Percentiles rank a stretch among this genome's conserved stretches.
Evolutionary conservation across 768 basidiomycete genomes (phyloP).

Genomic region (Suillus luteus): DNA sequence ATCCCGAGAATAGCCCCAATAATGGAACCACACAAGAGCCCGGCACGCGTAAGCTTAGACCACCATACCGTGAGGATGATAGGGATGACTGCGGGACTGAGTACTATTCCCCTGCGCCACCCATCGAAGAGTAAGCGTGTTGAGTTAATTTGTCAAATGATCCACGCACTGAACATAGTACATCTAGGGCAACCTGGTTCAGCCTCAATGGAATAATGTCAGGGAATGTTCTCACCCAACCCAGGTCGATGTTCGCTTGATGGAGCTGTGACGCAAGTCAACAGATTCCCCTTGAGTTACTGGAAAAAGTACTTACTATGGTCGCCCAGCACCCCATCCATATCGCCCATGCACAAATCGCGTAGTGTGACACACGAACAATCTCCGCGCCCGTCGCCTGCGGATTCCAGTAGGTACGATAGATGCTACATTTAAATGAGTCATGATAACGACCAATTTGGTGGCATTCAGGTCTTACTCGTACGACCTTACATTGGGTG

Average conservation of each 20-base stretch:
- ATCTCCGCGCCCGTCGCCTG: conserved; percentile 35
- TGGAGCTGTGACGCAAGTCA: conserved; percentile 24
- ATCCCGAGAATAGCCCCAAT: conserved; percentile 36
- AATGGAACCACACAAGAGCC: conserved; percentile 35
- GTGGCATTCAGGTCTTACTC: conserved; percentile 25
- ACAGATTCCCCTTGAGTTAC: neutral
- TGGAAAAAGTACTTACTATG: conserved; percentile 25
- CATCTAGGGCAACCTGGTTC: conserved; percentile 19
- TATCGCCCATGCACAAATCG: conserved; percentile 38
- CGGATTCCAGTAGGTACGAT: conserved; percentile 37
- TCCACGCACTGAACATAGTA: conserved; percentile 36
- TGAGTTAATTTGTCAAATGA: neutral
- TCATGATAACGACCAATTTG: neutral
- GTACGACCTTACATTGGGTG: conserved; percentile 28
- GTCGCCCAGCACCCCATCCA: conserved; percentile 41
- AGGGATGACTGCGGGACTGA: conserved; percentile 39
- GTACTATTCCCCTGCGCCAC: conserved; percentile 33
- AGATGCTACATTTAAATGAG: conserved; percentile 21
- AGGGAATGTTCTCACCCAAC: conserved; percentile 28
- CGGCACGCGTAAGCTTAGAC: conserved; percentile 35
- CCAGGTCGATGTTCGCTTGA: conserved; percentile 36
- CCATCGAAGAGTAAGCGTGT: neutral
- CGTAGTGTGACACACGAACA: conserved; percentile 35
- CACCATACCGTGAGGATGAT: conserved; percentile 40
- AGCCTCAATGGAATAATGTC: neutral